These are phyloP conservation scores for Cajanus cajan DNA, from an alignment of 306 rosid species.

Conservation along the genomic window DNA sequence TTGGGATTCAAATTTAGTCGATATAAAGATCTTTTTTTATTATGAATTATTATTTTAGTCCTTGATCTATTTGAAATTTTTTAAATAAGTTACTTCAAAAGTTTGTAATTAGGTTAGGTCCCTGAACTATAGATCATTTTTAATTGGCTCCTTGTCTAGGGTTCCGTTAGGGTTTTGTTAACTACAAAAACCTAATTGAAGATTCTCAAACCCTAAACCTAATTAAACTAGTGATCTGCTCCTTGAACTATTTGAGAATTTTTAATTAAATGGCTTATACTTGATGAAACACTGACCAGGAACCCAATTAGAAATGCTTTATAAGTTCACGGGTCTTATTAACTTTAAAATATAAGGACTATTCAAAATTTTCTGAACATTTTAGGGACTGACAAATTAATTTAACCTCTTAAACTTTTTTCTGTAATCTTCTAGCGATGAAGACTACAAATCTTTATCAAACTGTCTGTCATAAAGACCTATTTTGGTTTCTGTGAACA, in stretches of 20 bases:
- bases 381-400: background rate
- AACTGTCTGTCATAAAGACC: background rate
- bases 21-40: background rate
- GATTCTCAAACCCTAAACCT: background rate
- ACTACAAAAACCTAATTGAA: background rate
- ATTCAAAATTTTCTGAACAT: background rate
- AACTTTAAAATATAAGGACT: background rate
- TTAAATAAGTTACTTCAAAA: background rate
- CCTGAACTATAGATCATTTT: background rate
- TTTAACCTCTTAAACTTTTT: background rate
- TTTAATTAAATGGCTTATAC: background rate
- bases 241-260: background rate
- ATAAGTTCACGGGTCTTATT: background rate
- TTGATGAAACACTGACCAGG: background rate
- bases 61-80: background rate
- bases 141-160: background rate
- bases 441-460: conserved; percentile 9
- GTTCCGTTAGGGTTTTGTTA: background rate
- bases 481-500: conserved; percentile 5
- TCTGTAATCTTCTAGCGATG: background rate
- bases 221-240: background rate
- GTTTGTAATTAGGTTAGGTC: background rate
- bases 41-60: background rate
- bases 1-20: conserved; percentile 17
- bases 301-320: background rate